These are phyloP conservation scores for Pythium rishiriense DNA, from an alignment of 352 stramenopile species.

Conservation along the genomic window DNA sequence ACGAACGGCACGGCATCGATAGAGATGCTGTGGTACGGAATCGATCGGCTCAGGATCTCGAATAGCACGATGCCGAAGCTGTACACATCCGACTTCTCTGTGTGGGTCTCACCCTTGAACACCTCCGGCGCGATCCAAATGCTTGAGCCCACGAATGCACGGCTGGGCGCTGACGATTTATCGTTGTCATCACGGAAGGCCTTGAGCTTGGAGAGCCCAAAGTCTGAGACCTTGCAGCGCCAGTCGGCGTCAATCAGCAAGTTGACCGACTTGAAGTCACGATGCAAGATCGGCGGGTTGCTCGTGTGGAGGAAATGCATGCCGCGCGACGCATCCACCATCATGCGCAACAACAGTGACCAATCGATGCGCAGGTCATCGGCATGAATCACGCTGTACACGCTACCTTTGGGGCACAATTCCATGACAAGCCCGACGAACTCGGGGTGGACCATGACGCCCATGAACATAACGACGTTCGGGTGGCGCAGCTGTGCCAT, in stretches of 20 bases:
- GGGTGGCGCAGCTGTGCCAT: conserved; percentile 84
- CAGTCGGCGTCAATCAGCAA: conserved; percentile 87
- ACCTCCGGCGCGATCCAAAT: conserved; percentile 92
- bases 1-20: conserved; percentile 83
- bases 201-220: conserved; percentile 87
- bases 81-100: conserved; percentile 89
- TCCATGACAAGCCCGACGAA: conserved; percentile 90
- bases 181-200: conserved; percentile 68
- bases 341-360: conserved; percentile 84
- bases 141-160: conserved; percentile 80
- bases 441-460: conserved; percentile 85
- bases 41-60: conserved; percentile 57
- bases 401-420: conserved; percentile 82
- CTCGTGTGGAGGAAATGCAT: conserved; percentile 93
- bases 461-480: conserved; percentile 92
- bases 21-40: conserved; percentile 79
- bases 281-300: conserved; percentile 86
- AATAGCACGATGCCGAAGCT: conserved; percentile 87
- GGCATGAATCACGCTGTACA: conserved; percentile 81
- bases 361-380: conserved; percentile 84
- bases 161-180: conserved; percentile 32
- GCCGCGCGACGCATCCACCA: conserved; percentile 83
- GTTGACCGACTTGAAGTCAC: conserved; percentile 90
- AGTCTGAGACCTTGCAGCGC: conserved; percentile 90
- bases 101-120: conserved; percentile 85